Base-by-base conservation (phyloP, 176 grass and related monocot genomes). In the Oryza coarctata region DNA sequence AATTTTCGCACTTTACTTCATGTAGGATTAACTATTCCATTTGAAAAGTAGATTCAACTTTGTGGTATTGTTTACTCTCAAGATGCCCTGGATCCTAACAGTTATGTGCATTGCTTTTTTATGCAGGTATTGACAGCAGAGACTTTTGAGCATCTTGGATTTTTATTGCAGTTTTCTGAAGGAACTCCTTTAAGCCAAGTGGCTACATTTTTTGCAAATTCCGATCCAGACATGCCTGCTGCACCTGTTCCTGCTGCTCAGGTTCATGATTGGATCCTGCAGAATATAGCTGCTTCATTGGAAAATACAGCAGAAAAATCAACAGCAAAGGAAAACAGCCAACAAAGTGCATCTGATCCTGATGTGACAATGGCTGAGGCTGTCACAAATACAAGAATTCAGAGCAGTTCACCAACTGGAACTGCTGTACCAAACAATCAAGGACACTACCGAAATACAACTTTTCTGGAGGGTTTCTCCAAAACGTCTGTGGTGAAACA, bases 401-500 rank as follows among this genome's bases (percentile, higher is more conserved):
- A 90, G 40, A 86, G 49, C 74, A 90, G 60, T 39, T 68, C 68
- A 63, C 62, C 74, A 50, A 63, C 60, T 73, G 87, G 83, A 60
- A 78, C 74, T 74, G 78, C 88, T 63, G 60, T 71, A 3, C 86
- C 79, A 80, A 99, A 68, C 34, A 94, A 88, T 90, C 80, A 87
- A 76, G 63, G 88, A 38, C 87, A 85, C 84, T 95, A 79, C 70
- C 58, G 77, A 83, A 94, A 86, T 79, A 81, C 88, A 70, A 90
- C 87, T 86, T 99, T 94, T 78, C 90, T 99, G 43, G 96, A 99
- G 86, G 96, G 89, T 87, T 90, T 93, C 79, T 94, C 96, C 23
- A 99, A 95, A 88, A 90, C 96, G 43, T 99, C 96, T 70, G 91
- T 99, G 45, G 89, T 95, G 61, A 99, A 99, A 82, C 82, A 95